Base-by-base conservation (phyloP, 306 rosid species). In the Oemleria cerasiformis region DNA sequence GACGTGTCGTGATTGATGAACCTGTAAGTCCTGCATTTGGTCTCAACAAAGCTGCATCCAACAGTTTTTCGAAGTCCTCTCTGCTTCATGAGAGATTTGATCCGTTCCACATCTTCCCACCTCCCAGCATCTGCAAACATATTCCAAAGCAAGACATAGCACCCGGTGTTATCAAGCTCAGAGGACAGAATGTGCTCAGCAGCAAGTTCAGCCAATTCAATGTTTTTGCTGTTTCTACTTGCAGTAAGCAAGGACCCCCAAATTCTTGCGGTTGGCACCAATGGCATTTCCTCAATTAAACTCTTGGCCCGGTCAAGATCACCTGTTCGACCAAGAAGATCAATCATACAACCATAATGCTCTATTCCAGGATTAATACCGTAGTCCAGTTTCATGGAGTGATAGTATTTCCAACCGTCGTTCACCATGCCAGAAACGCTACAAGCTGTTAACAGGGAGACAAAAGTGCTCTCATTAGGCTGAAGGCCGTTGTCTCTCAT, bases 181-280 rank as follows among this genome's bases (percentile, higher is more conserved):
- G 65, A 50, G 25, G 73, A 57, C 5, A 82, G 63, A 56, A 86
- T 78, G 9, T 68, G 72, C 65, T 78, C 50, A 1, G 94, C 87
- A 42, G 87, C 80, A 65, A 76, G 74, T 68, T 86, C 84, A 9
- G 88, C 87, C 14, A 78, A 75, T 53, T 86, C 86, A 54, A 86
- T 74, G 71, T 84, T 78, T 78, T 82, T 63, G 67, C 72, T 74
- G 55, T 85, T 83, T 71, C 84, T 86, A 51, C 87, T 68, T 17
- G 93, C 90, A 47, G 77, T 76, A 16, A 86, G 74, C 53, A 88
- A 80, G 1, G 90, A 83, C 10, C 90, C 93, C 90, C 90, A 88
- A 23, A 88, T 83, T 62, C 84, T 64, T 23, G 87, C 90, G 8
- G 87, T 82, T 23, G 86, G 84, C 38, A 34, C 63, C 79, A 88